Percentiles rank a stretch among this genome's conserved stretches.
phyloP scores from a whole-genome alignment of 176 grass and related monocot species.

The Aegilops bicornis region DNA sequence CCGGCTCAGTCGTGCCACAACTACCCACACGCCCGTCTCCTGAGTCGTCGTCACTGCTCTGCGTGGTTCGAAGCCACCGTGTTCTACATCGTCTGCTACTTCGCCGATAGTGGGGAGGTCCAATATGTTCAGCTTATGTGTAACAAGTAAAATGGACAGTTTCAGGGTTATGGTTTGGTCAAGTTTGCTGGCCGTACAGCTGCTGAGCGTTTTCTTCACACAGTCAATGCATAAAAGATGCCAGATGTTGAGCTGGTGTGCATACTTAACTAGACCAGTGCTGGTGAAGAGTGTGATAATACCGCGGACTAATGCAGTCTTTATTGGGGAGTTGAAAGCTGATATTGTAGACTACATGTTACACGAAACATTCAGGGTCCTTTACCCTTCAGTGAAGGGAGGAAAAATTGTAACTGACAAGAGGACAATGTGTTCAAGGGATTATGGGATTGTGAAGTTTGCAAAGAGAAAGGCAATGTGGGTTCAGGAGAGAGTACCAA shows the following conservation, averaged over 20 bases:
- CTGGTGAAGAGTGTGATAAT: conserved; percentile 44
- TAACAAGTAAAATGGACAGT: conserved; percentile 70
- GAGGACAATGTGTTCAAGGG: conserved; percentile 55
- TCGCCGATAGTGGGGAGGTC: neutral
- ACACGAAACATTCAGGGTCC: conserved; percentile 82
- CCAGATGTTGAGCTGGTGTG: conserved; percentile 72
- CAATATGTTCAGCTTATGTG: conserved; percentile 79
- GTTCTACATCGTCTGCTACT: no score
- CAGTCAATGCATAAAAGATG: conserved; percentile 81
- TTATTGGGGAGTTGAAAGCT: conserved; percentile 83
- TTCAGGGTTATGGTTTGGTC: conserved; percentile 92
- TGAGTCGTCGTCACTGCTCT: no score
- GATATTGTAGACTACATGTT: conserved; percentile 92
- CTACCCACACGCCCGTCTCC: no score
- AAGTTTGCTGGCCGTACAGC: conserved; percentile 66
- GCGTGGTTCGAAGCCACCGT: no score
- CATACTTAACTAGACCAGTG: conserved; percentile 66
- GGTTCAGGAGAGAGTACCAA: no score
- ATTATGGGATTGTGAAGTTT: conserved; percentile 68
- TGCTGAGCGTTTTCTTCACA: conserved; percentile 67
- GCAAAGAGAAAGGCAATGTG: no score
- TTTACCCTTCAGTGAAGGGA: conserved; percentile 82
- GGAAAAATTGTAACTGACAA: conserved; percentile 59
- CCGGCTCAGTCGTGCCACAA: no score
- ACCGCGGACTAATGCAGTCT: conserved; percentile 73